A percentile compares a stretch with the other conserved stretches of the same genome.
Conservation (phyloP, 805 yeast genomes). For the Blastobotrys parvus region DNA sequence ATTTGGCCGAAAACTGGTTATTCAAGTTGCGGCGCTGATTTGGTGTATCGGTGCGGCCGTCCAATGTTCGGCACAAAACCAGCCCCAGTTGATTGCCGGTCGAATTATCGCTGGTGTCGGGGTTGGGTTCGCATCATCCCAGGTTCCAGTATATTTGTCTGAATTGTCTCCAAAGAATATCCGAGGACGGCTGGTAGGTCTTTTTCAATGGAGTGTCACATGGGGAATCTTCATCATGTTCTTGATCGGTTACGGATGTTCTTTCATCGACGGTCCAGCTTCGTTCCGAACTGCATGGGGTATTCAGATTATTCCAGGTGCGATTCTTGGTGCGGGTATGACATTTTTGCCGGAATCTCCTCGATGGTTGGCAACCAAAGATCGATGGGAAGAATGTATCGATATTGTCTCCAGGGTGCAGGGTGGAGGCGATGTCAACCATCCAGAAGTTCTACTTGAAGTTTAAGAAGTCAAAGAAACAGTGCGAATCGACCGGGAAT, state of each 20-base stretch:
- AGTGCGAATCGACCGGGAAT: constrained; percentile 43
- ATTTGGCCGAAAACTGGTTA: constrained; percentile 48
- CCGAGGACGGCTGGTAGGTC: constrained; percentile 53
- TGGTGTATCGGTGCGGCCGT: constrained; percentile 58
- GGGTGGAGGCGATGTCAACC: constrained; percentile 24
- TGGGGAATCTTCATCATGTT: constrained; percentile 58
- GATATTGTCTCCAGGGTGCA: constrained; percentile 28
- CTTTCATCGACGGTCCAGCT: constrained; percentile 36
- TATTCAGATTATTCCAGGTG: constrained; percentile 46
- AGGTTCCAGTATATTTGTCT: constrained; percentile 55
- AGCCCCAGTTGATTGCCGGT: constrained; percentile 42
- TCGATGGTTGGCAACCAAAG: constrained; percentile 41
- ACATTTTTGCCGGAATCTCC: constrained; percentile 34
- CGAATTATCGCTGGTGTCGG: constrained; percentile 56
- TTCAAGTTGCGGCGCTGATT: constrained; percentile 44
- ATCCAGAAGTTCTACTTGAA: constrained; percentile 42
- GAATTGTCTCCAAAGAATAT: constrained; percentile 54
- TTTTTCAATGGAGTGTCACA: constrained; percentile 56
- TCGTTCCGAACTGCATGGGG: constrained; percentile 62
- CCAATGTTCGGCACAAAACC: constrained; percentile 38
- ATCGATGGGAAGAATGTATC: constrained; percentile 42
- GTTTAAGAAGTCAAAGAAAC: constrained; percentile 53
- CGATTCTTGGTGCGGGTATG: constrained; percentile 38
- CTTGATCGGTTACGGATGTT: constrained; percentile 44
- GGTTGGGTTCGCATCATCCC: constrained; percentile 58